Percentiles rank a stretch among this genome's conserved stretches.
Evolutionary conservation across 1,284 basidiomycete genomes (phyloP).

Genomic region (Takashimella tepidaria): DNA sequence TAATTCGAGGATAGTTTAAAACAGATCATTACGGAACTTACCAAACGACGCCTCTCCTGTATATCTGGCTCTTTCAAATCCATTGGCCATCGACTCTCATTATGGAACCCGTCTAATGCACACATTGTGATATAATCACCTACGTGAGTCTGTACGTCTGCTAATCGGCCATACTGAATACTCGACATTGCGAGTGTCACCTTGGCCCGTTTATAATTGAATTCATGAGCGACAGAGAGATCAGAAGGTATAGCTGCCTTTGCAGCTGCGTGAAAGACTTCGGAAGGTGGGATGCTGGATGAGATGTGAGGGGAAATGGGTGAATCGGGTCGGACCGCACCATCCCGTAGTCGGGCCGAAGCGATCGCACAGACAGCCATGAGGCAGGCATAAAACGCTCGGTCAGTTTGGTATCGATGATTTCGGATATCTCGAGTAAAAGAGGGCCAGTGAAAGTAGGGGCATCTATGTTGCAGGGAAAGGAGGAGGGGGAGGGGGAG

Average conservation of each 20-base stretch:
- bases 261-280: conserved; percentile 28
- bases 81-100: conserved; percentile 37
- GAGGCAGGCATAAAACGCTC: conserved; percentile 31
- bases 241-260: conserved; percentile 22
- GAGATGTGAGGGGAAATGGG: conserved; percentile 4
- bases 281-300: conserved; percentile 14
- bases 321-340: conserved; percentile 17
- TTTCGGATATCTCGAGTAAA: conserved; percentile 24
- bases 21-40: conserved; percentile 13
- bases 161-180: conserved; percentile 35
- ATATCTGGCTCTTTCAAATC: conserved; percentile 31
- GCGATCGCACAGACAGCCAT: conserved; percentile 42
- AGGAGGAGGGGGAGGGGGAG: no score
- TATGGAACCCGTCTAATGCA: conserved; percentile 37
- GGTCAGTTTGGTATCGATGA: conserved; percentile 28
- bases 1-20: background rate
- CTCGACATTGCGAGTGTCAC: conserved; percentile 32
- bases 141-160: conserved; percentile 25
- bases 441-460: conserved; percentile 45
- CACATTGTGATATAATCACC: conserved; percentile 40
- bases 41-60: conserved; percentile 40
- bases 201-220: conserved; percentile 33
- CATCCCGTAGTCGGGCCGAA: conserved; percentile 38
- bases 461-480: no score
- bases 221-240: conserved; percentile 17